Base-by-base conservation (phyloP, 2,329 filamentous ascomycete genomes). In the Boeremia exigua region DNA sequence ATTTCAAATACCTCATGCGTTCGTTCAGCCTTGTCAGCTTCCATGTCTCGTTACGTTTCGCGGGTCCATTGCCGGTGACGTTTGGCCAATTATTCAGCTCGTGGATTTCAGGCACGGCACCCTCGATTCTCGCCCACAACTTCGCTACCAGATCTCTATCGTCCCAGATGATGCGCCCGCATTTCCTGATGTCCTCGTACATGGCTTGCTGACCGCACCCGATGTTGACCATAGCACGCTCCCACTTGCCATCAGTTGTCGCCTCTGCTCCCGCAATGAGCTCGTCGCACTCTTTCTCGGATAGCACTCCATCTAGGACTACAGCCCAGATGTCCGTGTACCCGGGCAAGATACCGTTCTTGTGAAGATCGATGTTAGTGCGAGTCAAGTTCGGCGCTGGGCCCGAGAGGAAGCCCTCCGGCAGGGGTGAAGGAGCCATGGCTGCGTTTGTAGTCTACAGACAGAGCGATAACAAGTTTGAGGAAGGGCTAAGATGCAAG, bases 111-210 rank as follows among this genome's bases (percentile, higher is more conserved):
- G 76, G 76, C 10, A 86, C 63, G 19, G 76, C 75, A 5, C 75
- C 75, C 54, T 75, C 70, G 12, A 85, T 71, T 9, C 91, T 81
- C 36, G 76, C 78, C 82, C 88, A 88, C 0, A 95, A 65, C 19
- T 84, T 82, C 23, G 84, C 80, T 0, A 85, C 87, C 1, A 94
- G 62, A 1, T 84, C 82, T 44, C 81, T 78, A 12, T 82, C 76
- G 67, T 95, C 89, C 84, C 87, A 90, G 62, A 95, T 88, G 60
- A 94, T 90, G 3, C 91, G 83, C n/a, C 88, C 88, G 65, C 88
- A 88, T 58, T 90, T 87, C 14, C 91, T 82, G 44, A 85, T 84
- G 8, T 85, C 81, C 1, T 82, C 78, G 4, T 81, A 75, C 37
- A 86, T 72, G 2, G 79, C 74, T 74, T 94, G 87, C 53, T 71